Evolutionary conservation across 2,329 filamentous ascomycete genomes (phyloP).

Genomic region (Fusarium denticulatum): DNA sequence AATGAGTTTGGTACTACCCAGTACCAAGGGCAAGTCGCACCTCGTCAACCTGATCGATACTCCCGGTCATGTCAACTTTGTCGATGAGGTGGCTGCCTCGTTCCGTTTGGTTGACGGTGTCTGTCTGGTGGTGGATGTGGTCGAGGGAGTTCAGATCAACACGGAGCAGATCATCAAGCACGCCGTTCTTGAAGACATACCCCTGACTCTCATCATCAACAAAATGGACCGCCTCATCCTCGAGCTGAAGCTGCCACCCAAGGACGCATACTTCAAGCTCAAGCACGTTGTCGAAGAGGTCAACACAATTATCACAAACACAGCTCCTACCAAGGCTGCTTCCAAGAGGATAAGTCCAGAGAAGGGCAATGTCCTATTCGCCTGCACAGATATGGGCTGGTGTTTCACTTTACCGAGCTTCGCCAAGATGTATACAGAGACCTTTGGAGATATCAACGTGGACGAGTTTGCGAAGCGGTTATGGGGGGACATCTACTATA

Average conservation of each 20-base stretch:
- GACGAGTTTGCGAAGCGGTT: slow-evolving; percentile 85
- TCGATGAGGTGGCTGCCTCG: slow-evolving; percentile 92
- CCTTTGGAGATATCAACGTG: slow-evolving; percentile 82
- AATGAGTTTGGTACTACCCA: slow-evolving; percentile 91
- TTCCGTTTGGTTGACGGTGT: slow-evolving; percentile 90
- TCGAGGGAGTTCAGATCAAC: slow-evolving; percentile 98
- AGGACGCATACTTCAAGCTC: slow-evolving; percentile 97
- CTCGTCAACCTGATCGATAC: slow-evolving; percentile 95
- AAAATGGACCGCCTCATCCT: slow-evolving; percentile 97
- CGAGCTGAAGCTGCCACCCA: slow-evolving; percentile 92
- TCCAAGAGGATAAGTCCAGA: slow-evolving; percentile 88
- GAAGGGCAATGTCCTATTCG: slow-evolving; percentile 97
- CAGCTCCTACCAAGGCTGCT: slow-evolving; percentile 82
- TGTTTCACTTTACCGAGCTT: slow-evolving; percentile 96
- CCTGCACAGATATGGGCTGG: slow-evolving; percentile 93
- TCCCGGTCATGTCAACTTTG: slow-evolving; percentile 97
- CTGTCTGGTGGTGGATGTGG: slow-evolving; percentile 92
- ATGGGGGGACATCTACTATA: slow-evolving; percentile 98
- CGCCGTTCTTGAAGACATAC: slow-evolving; percentile 88
- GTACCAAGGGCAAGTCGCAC: slow-evolving; percentile 92
- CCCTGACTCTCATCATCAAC: slow-evolving; percentile 91
- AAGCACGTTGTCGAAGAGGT: slow-evolving; percentile 99
- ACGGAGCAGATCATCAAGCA: slow-evolving; percentile 98
- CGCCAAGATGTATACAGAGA: slow-evolving; percentile 94
- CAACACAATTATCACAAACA: slow-evolving; percentile 93